Conservation (phyloP, 2,329 filamentous ascomycete species). For the Apiospora phragmitis region DNA sequence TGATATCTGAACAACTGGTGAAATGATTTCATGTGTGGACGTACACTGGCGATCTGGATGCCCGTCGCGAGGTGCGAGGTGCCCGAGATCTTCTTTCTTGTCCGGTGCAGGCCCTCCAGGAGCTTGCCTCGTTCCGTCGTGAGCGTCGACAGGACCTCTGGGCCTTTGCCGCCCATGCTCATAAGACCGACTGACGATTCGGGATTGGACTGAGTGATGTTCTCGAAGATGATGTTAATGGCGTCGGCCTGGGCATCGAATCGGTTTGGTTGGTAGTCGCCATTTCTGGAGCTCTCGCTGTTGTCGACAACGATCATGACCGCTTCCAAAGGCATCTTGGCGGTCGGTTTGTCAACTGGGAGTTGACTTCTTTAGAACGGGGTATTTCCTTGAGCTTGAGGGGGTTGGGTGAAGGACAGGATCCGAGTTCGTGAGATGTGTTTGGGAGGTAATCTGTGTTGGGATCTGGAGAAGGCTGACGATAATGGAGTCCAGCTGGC, state of each 20-base stretch:
- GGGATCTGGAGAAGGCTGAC: background rate
- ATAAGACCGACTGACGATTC: constrained; percentile 97
- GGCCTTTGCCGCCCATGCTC: constrained; percentile 98
- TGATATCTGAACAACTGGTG: background rate
- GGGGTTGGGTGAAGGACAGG: constrained; percentile 3
- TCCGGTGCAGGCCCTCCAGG: constrained; percentile 86
- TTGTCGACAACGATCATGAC: constrained; percentile 99
- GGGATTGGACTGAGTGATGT: constrained; percentile 91
- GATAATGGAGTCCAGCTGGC: constrained; percentile 1
- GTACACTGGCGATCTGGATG: constrained; percentile 91
- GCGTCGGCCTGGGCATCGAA: constrained; percentile 97
- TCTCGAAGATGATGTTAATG: constrained; percentile 91
- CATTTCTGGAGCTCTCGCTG: constrained; percentile 97
- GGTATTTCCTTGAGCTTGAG: constrained; percentile 11
- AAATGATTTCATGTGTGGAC: constrained; percentile 32
- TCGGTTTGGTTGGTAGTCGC: constrained; percentile 86
- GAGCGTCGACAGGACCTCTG: constrained; percentile 93
- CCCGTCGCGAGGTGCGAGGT: constrained; percentile 86
- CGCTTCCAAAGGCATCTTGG: constrained; percentile 96
- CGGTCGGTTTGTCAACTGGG: constrained; percentile 28
- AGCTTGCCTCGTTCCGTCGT: constrained; percentile 97
- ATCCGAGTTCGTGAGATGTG: background rate
- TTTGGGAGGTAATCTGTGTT: background rate
- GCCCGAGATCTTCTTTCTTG: constrained; percentile 87
- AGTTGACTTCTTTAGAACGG: constrained; percentile 12